Base-by-base conservation (phyloP, 805 yeast species). In the Pichia gijzeniarum region DNA sequence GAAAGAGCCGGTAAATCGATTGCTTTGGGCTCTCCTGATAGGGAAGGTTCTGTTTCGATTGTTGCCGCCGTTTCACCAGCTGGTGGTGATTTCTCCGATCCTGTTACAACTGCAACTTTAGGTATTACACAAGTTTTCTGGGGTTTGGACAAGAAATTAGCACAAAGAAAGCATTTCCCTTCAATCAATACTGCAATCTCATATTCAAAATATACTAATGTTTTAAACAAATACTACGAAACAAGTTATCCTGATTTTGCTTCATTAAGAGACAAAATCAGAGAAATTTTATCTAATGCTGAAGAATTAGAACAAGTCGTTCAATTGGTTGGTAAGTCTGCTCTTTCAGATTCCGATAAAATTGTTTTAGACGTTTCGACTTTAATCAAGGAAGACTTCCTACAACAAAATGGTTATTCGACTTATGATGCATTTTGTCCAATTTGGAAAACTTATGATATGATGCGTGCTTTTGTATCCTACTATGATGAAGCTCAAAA, bases 21-120 rank as follows among this genome's bases (percentile, higher is more conserved):
- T 59, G 91, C 96, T 3, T 76, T 93, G 49, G 99, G 99, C 62
- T 87, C 95, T 48, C 99, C 99, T 53, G 85, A 86, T 58, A 89
- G 99, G 75, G 63, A 78, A 55, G 99, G 99, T 51, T 91, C 99
- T 27, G 99, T 93, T 53, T 93, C 99, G n/a, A 93, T 93, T 69
- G 93, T 93, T 61, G 99, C 99, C 49, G 99, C 99, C 57, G 99
- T 93, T 35, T 93, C 98, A 4, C 99, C 99, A 56, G 98, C 99
- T 46, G 99, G 99, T 81, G 99, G 99, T 82, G 99, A 93, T 76
- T 91, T 93, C 82, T 91, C 98, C 21, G 99, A 93, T 73, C 99
- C 99, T 38, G 99, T 93, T 57, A 93, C 99, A 22, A 91, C 98
- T 18, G 80, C 99, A 7, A 93, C 99, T 31, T 79, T 93, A 62